Conservation (phyloP, 2,329 filamentous ascomycete genomes). For the Fusarium chaquense region DNA sequence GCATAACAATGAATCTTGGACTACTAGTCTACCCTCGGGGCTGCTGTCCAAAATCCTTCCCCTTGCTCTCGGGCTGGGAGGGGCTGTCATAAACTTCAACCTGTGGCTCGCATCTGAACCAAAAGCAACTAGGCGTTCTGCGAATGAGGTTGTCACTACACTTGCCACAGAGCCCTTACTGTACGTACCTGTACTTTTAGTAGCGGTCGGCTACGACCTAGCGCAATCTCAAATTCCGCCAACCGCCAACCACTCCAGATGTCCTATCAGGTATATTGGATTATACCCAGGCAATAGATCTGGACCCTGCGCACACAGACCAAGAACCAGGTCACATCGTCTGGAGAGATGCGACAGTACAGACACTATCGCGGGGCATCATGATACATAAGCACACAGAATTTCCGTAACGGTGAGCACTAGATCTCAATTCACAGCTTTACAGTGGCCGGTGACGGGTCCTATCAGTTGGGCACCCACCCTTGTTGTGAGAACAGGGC, state of each 20-base stretch:
- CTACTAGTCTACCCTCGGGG: not conserved
- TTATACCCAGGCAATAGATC: slow-evolving; percentile 32
- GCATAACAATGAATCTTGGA: slow-evolving; percentile 5
- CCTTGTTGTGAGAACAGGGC: slow-evolving; percentile 14
- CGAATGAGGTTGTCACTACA: slow-evolving; percentile 30
- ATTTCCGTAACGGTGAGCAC: slow-evolving; percentile 35
- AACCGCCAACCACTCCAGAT: slow-evolving; percentile 18
- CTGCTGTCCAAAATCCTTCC: not conserved
- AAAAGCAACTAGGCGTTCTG: not conserved
- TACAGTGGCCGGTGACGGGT: slow-evolving; percentile 15
- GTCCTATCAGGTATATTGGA: slow-evolving; percentile 20
- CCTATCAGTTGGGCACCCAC: slow-evolving; percentile 19
- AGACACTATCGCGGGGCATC: slow-evolving; percentile 43
- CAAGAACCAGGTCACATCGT: slow-evolving; percentile 39
- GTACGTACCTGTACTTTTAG: slow-evolving; percentile 4
- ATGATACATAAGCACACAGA: slow-evolving; percentile 44
- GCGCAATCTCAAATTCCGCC: slow-evolving; percentile 35
- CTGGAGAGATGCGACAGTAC: slow-evolving; percentile 47
- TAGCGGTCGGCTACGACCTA: slow-evolving; percentile 36
- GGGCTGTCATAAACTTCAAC: slow-evolving; percentile 4
- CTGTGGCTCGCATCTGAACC: slow-evolving; percentile 17
- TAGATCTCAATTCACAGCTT: slow-evolving; percentile 26
- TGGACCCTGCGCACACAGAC: slow-evolving; percentile 32
- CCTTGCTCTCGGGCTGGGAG: slow-evolving; percentile 1
- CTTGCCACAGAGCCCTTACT: not conserved